phyloP scores from a whole-genome alignment of 169 alveolate genomes.

The Eimeria brunetti region DNA sequence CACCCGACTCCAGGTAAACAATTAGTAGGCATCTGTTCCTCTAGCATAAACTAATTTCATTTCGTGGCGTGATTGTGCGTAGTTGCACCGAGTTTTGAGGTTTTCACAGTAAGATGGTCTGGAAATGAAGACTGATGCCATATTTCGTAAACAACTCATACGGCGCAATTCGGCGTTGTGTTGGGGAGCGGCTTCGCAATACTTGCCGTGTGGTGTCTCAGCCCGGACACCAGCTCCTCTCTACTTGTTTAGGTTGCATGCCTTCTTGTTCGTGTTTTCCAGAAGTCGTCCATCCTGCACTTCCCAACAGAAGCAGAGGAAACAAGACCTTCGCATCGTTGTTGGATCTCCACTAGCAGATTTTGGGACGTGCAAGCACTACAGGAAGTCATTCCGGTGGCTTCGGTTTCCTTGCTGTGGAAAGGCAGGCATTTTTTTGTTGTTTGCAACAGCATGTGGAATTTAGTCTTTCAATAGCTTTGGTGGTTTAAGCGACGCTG shows the following conservation, averaged over 20 bases:
- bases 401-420: slow-evolving; percentile 94
- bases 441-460: not conserved
- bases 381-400: slow-evolving; percentile 93
- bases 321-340: slow-evolving; percentile 64
- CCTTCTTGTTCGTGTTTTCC: not conserved
- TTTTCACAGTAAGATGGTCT: not conserved
- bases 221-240: not conserved
- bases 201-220: not conserved
- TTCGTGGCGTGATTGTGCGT: not conserved
- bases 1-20: slow-evolving; percentile 11
- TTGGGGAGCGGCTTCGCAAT: not conserved
- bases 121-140: not conserved
- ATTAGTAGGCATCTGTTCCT: not conserved
- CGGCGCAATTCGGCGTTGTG: not conserved
- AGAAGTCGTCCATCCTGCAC: not conserved
- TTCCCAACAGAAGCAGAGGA: slow-evolving; percentile 44
- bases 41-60: not conserved
- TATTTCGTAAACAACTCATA: not conserved
- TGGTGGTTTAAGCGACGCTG: not conserved
- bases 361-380: slow-evolving; percentile 92
- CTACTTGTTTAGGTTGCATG: not conserved
- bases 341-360: slow-evolving; percentile 90
- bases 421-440: slow-evolving; percentile 79
- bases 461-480: not conserved
- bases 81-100: not conserved